Percentiles rank a stretch among this genome's conserved stretches.
phyloP scores from a whole-genome alignment of 1,139 yeast species.

The Yamadazyma pseudoaaseri region DNA sequence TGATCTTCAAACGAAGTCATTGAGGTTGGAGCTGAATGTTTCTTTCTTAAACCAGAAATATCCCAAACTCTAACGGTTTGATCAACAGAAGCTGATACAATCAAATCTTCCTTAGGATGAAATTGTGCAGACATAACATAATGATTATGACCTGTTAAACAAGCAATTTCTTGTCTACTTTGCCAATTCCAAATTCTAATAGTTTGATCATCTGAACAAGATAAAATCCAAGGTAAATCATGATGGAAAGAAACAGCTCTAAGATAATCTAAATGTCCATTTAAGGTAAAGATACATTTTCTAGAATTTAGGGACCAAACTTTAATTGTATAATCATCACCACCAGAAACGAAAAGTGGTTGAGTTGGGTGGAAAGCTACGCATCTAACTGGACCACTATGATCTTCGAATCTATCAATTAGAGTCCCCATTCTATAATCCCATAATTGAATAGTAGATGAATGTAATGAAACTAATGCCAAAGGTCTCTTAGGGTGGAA shows the following conservation, averaged over 20 bases:
- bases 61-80: constrained; percentile 99
- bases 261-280: constrained; percentile 93
- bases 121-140: constrained; percentile 98
- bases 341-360: constrained; percentile 94
- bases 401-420: constrained; percentile 95
- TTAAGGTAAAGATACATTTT: constrained; percentile 86
- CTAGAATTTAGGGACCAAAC: constrained; percentile 96
- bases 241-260: constrained; percentile 94
- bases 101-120: constrained; percentile 92
- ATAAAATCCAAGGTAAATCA: constrained; percentile 95
- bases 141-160: constrained; percentile 97
- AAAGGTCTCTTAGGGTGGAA: constrained; percentile 97
- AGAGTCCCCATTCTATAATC: constrained; percentile 99
- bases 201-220: constrained; percentile 97
- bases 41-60: constrained; percentile 90
- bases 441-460: constrained; percentile 96
- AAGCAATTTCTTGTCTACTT: constrained; percentile 94
- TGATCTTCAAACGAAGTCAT: constrained; percentile 73
- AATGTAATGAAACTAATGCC: constrained; percentile 91
- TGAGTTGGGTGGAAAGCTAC: constrained; percentile 97
- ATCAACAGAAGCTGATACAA: constrained; percentile 94
- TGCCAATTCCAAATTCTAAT: constrained; percentile 99
- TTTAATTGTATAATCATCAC: constrained; percentile 92
- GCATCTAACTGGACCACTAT: constrained; percentile 96
- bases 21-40: constrained; percentile 82